Evolutionary conservation across 768 basidiomycete species (phyloP).

Genomic region (Mycena leptocephala): DNA sequence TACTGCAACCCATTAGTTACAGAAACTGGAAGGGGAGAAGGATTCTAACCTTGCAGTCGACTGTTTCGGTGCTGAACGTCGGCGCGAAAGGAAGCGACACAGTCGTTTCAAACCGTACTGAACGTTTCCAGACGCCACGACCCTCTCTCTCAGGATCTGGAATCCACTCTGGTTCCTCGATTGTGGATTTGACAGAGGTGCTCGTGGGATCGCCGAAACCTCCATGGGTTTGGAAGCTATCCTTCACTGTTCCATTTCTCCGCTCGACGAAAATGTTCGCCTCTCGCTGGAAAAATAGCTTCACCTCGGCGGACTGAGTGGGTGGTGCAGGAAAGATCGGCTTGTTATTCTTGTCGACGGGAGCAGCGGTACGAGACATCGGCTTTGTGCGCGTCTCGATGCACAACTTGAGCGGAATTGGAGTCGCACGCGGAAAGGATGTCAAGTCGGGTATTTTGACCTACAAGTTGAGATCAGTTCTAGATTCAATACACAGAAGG

Average conservation of each 20-base stretch:
- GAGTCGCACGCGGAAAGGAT: slow-evolving; percentile 28
- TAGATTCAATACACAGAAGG: not conserved
- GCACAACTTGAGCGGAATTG: slow-evolving; percentile 15
- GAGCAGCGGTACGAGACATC: slow-evolving; percentile 14
- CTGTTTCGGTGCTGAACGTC: slow-evolving; percentile 28
- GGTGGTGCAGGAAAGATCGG: slow-evolving; percentile 34
- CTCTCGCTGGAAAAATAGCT: slow-evolving; percentile 27
- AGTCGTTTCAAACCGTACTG: slow-evolving; percentile 25
- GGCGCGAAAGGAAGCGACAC: slow-evolving; percentile 29
- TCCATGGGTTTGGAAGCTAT: not conserved
- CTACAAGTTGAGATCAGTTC: not conserved
- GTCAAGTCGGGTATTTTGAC: slow-evolving; percentile 21
- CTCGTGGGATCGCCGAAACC: slow-evolving; percentile 26
- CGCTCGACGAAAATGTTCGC: slow-evolving; percentile 20
- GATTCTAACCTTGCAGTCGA: slow-evolving; percentile 28
- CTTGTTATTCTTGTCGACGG: slow-evolving; percentile 21
- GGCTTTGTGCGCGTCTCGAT: slow-evolving; percentile 31
- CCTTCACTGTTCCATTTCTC: not conserved
- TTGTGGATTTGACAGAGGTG: not conserved
- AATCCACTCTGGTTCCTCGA: slow-evolving; percentile 26
- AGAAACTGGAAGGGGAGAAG: not conserved
- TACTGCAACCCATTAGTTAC: not conserved
- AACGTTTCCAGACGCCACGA: slow-evolving; percentile 32
- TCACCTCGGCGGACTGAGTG: slow-evolving; percentile 17
- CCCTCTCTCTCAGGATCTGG: slow-evolving; percentile 21